Percentiles rank a stretch among this genome's conserved stretches.
Evolutionary conservation across 345 rosid species (phyloP).

Genomic region (Xanthoceras sorbifolium): DNA sequence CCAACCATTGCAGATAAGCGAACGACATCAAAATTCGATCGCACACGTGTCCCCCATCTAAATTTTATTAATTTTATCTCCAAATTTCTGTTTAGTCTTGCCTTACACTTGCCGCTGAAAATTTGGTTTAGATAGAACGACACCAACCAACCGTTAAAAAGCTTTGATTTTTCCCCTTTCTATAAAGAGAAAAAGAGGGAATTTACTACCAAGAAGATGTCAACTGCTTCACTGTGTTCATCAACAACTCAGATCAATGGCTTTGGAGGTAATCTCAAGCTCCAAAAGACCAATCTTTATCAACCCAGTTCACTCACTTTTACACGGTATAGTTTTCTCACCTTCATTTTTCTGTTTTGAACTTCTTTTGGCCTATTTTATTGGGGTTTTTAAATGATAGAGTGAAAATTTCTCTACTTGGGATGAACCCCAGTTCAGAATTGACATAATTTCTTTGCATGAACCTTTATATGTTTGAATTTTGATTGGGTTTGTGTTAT

Average conservation of each 20-base stretch:
- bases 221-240: slow-evolving; percentile 59
- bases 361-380: slow-evolving; percentile 4
- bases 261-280: slow-evolving; percentile 45
- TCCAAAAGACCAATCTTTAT: slow-evolving; percentile 36
- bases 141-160: slow-evolving; percentile 10
- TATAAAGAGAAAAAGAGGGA: slow-evolving; percentile 2
- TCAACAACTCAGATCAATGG: slow-evolving; percentile 64
- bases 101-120: slow-evolving; percentile 25
- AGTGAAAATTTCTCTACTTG: slow-evolving; percentile 4
- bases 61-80: slow-evolving; percentile 8
- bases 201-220: slow-evolving; percentile 30
- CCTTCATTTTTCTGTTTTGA: background rate
- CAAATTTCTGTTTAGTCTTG: background rate
- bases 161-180: background rate
- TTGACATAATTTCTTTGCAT: too few relatives aligned
- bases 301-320: slow-evolving; percentile 43
- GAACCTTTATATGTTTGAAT: slow-evolving; percentile 2
- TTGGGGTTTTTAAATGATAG: slow-evolving; percentile 2
- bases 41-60: slow-evolving; percentile 37
- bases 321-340: slow-evolving; percentile 39
- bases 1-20: slow-evolving; percentile 66
- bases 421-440: slow-evolving; percentile 15
- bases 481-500: background rate
- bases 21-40: slow-evolving; percentile 19
- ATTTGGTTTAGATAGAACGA: slow-evolving; percentile 3